Percentiles rank a stretch among this genome's conserved stretches.
Conservation (phyloP, 805 yeast species). For the Teunomyces kruisii region DNA sequence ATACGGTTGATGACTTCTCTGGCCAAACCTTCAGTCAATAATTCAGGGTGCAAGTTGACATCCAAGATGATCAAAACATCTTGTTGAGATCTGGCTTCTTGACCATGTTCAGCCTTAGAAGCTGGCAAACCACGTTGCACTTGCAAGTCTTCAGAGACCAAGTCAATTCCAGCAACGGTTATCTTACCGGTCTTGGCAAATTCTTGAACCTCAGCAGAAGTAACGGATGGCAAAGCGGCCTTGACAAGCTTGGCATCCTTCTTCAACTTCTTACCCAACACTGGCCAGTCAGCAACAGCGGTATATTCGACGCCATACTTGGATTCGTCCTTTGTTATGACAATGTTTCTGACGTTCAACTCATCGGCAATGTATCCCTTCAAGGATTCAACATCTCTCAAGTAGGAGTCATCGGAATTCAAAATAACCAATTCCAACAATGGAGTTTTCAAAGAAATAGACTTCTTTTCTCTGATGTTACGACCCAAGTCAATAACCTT, state of each 20-base stretch:
- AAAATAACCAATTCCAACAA: slow-evolving; percentile 82
- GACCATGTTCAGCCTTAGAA: slow-evolving; percentile 60
- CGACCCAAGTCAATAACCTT: slow-evolving; percentile 95
- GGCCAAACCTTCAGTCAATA: slow-evolving; percentile 91
- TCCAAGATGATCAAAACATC: slow-evolving; percentile 91
- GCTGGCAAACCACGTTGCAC: slow-evolving; percentile 89
- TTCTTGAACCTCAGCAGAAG: slow-evolving; percentile 78
- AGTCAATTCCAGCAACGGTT: slow-evolving; percentile 84
- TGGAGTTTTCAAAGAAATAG: slow-evolving; percentile 92
- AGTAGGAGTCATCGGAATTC: slow-evolving; percentile 72
- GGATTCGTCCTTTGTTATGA: slow-evolving; percentile 87
- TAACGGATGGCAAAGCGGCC: slow-evolving; percentile 81
- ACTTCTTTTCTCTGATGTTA: slow-evolving; percentile 93
- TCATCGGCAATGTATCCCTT: slow-evolving; percentile 83
- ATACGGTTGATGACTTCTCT: slow-evolving; percentile 96
- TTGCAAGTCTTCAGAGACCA: slow-evolving; percentile 83
- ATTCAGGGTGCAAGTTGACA: slow-evolving; percentile 80
- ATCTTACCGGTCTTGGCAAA: slow-evolving; percentile 73
- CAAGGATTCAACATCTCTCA: slow-evolving; percentile 75
- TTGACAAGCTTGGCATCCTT: slow-evolving; percentile 91
- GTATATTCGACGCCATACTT: slow-evolving; percentile 89
- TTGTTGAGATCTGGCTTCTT: slow-evolving; percentile 82
- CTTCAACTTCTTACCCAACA: slow-evolving; percentile 94
- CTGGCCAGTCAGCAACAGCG: slow-evolving; percentile 99
- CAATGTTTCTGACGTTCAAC: slow-evolving; percentile 84